Base-by-base conservation (phyloP, 257 asterid genomes). In the Gentiana dahurica region DNA sequence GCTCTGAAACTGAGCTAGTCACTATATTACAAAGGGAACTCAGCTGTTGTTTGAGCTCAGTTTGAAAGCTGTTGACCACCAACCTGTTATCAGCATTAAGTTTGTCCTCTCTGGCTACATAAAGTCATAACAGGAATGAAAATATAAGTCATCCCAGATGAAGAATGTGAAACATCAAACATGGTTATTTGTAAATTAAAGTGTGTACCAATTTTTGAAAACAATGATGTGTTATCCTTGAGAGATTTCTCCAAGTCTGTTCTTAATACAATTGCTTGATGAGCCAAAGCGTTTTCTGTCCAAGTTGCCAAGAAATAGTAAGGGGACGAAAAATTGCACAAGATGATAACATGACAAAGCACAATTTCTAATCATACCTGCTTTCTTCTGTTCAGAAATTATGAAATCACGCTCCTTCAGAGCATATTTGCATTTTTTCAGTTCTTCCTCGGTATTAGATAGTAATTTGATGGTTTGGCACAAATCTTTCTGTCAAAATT, bases 221-320 rank as follows among this genome's bases (percentile, higher is more conserved):
- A 81, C 15, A 88, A 61, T 34, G 90, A 82, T 49, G 81, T 73
- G 41, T 85, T 85, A 49, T 88, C 90, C 68, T 68, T 67, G 53
- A 71, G 82, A 54, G 94, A 71, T 76, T 79, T 85, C 60, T 85
- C 96, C 86, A 88, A 71, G 54, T 88, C 93, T 71, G 90, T 81
- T 8, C 86, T 79, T 68, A 88, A 76, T 12, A 69, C 81, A 75
- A 86, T 79, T 58, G 96, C 94, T 74, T 80, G 95, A 66, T 85
- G 90, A 64, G 86, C 81, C 69, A 88, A 66, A 2, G 86, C 91
- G 79, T 81, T 88, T 75, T 88, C 96, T 88, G 69, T 64, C 45
- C 59, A 58, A 35, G 50, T 35, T 55, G 58, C 38, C 35, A 39
- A 59, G 65, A 55, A 49, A 33, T 47, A 12, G 41, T 39, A 59